Base-by-base conservation (phyloP, 768 basidiomycete genomes). In the Rhodotorula sphaerocarpa region DNA sequence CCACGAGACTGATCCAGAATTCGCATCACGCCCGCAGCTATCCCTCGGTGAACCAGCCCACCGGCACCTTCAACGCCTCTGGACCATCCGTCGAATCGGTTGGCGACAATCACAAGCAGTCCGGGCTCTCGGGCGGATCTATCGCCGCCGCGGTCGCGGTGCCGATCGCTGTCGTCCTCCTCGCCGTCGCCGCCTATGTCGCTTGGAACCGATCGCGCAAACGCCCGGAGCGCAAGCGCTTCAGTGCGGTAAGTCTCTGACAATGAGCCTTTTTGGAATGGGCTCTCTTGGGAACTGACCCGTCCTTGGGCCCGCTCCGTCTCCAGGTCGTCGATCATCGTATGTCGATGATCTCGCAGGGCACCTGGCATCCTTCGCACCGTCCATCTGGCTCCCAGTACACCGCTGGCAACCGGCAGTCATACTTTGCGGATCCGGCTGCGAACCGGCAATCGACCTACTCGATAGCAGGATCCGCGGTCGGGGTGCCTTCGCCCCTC, bases 341-440 rank as follows among this genome's bases (percentile, higher is more conserved):
- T 30, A 69, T 69, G 67, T 69, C 67, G 23, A 69, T 69, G 67
- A 62, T 69, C 31, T 69, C 67, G 31, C 60, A 65, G 50, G 67
- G 67, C 2, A 67, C 66, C 1, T 63, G 61, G 61, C 66, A 63
- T 30, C 66, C 65, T 14, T 16, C 28, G 20, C 61, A 55, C 27
- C 66, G 57, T 15, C 65, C 56, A 0, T 55, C 65, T 25, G 58
- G 55, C 18, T 67, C 66, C 18, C 44, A 44, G 31, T 60, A 63
- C 54, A 58, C 65, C 14, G 57, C 47, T 23, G 51, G 25, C 36
- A 57, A 63, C 39, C 50, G 62, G n/a, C 58, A 58, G 14, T 58
- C 57, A 14, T 57, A 57, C 34, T 66, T 60, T 16, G 47, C 59
- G 27, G 44, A 63, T 45, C 48, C 50, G 10, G 28, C 27, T 23